Base-by-base conservation (phyloP, 192 early-diverging fungal genomes). In the Backusella australiensis region DNA sequence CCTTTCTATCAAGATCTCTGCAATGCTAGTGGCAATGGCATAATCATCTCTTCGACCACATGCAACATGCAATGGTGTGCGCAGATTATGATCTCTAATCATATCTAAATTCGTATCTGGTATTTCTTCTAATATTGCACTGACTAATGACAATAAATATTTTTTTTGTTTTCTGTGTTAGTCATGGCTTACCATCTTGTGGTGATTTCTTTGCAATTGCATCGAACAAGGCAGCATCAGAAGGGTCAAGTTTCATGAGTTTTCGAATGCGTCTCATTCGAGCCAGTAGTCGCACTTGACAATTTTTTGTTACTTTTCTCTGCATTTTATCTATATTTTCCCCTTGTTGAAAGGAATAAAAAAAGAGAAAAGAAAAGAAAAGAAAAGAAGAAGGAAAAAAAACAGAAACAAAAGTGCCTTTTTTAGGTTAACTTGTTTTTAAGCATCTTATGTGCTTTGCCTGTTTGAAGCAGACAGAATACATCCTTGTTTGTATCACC, bases 31-130 rank as follows among this genome's bases (percentile, higher is more conserved):
- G 23, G 82, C 78, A 23, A 71, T 73, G 26, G n/a, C 66, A 35
- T 44, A 34, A 35, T 81, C 70, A 49, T 83, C 82, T 42, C 73
- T 68, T 49, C 82, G 46, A 9, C 72, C 52, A 34, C 82, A 83
- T 2, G 75, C 82, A 52, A 83, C 19, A 32, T 83, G 82, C 39
- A 83, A 72, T 53, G 78, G 82, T 14, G 82, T 77, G 39, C 75
- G 82, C 39, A 83, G 46, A 71, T 83, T 73, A 23, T 73, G 69
- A 67, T 83, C 78, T 67, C 82, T 75, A 6, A 83, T 75, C 7
- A 69, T 49, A 67, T 79, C 78, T 8, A 65, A 67, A 49, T 81
- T 81, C 3, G 77, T n/a, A n/a, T 34, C 23, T 26, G 78, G 72
- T 6, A 35, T 9, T 36, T 73, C 53, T 74, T 46, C 52, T 35